Evolutionary conservation across 2,329 filamentous ascomycete species (phyloP), one percentile per base, ranked within the genome.

Genomic region (Botrytis porri): DNA sequence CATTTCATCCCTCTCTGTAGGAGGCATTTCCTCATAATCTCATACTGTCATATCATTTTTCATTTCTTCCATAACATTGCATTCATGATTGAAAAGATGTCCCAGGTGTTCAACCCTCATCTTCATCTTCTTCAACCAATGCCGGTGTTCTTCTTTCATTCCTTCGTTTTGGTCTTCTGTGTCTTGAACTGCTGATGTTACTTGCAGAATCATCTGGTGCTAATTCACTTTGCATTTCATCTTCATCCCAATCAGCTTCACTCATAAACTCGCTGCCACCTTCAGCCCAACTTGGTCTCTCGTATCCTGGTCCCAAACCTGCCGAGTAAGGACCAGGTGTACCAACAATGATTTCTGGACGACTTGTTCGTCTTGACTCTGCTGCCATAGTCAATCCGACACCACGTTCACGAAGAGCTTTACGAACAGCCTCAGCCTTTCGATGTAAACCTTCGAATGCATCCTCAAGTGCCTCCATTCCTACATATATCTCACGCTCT

Each of bases 401-500:
- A 22, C 91, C 90, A 59, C 95, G 92, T 80, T 96, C 92, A 9
- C 95, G 91, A 8, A 98, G 86, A 0, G 91, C 89, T 35, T 89
- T 90, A 8, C 95, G 90, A 25, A 98, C 93, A 29, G 86, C 82
- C 83, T 98, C 94, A 2, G 95, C 95, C 79, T 91, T 92, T 77
- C 89, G 88, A 80, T 98, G 95, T n/a, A 98, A 86, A 41, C 89
- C 90, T 83, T 98, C 95, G 78, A 98, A 98, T 0, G 95, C 94
- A 80, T 98, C 94, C 82, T 98, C 95, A 37, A 98, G 87, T 0
- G 90, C 90, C 83, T 98, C 95, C 95, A 98, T 98, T 75, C 95
- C 93, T 48, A 90, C 87, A 83, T 95, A 98, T 73, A 98, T 97
- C 79, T 97, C 94, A 10, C 94, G 90, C 82, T 98, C 95, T 57